Percentiles rank a stretch among this genome's conserved stretches.
Conservation (phyloP, 257 asterid genomes). For the Fraxinus cuspidata region DNA sequence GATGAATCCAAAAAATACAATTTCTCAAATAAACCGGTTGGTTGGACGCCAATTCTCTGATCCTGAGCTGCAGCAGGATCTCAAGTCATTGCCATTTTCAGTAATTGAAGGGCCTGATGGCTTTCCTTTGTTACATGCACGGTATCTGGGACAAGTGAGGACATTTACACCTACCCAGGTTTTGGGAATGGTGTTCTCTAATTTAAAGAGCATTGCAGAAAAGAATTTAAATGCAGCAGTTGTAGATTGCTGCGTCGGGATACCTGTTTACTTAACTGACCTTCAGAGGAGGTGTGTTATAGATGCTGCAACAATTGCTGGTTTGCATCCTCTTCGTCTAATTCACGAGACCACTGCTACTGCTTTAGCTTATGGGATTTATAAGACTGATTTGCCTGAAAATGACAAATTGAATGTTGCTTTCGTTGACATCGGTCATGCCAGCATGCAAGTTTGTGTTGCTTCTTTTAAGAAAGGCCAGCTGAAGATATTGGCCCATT, state of each 20-base stretch:
- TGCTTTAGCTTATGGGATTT: conserved; percentile 92
- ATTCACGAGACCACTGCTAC: conserved; percentile 99
- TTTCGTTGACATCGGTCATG: conserved; percentile 85
- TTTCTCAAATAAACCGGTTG: conserved; percentile 87
- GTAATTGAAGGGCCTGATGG: conserved; percentile 95
- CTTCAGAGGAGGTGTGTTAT: conserved; percentile 91
- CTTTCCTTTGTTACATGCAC: conserved; percentile 76
- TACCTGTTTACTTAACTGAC: conserved; percentile 89
- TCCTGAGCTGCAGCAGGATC: conserved; percentile 85
- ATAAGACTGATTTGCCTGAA: conserved; percentile 92
- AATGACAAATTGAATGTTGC: conserved; percentile 76
- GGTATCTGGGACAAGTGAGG: conserved; percentile 74
- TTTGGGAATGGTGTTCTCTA: conserved; percentile 81
- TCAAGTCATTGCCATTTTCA: conserved; percentile 65
- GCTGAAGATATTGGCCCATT: conserved; percentile 82
- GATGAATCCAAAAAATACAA: conserved; percentile 94
- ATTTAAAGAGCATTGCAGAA: conserved; percentile 81
- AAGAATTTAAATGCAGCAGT: conserved; percentile 85
- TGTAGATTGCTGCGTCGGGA: conserved; percentile 93
- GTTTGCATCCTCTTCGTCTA: conserved; percentile 86
- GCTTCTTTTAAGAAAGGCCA: conserved; percentile 96
- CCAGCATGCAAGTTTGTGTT: conserved; percentile 92
- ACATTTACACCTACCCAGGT: conserved; percentile 89
- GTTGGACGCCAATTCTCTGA: conserved; percentile 82
- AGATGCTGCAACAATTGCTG: conserved; percentile 96